Percentiles rank a stretch among this genome's conserved stretches.
phyloP scores from a whole-genome alignment of 768 basidiomycete genomes.

The Termitomyces sp. region DNA sequence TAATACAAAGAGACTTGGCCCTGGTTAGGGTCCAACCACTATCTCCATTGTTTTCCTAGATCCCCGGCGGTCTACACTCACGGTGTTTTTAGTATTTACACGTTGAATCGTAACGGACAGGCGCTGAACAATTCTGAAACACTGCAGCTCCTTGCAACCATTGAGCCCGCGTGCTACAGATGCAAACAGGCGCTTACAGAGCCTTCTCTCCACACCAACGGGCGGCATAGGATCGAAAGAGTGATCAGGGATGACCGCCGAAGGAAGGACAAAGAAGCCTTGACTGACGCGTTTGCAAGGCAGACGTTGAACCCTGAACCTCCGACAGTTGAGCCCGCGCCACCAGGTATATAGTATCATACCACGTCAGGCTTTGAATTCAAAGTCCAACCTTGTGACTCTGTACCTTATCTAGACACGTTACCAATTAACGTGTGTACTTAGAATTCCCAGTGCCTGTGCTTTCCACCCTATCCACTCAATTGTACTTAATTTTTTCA shows the following conservation, averaged over 20 bases:
- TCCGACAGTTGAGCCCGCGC: constrained; percentile 19
- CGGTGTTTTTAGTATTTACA: too few relatives aligned
- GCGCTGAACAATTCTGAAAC: constrained; percentile 83
- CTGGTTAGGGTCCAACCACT: too few relatives aligned
- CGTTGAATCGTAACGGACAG: too few relatives aligned
- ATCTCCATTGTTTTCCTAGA: too few relatives aligned
- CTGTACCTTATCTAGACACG: constrained; percentile 16
- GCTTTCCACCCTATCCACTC: background rate
- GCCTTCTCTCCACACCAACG: constrained; percentile 60
- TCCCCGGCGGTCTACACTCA: too few relatives aligned
- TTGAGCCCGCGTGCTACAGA: constrained; percentile 80
- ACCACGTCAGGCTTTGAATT: constrained; percentile 1
- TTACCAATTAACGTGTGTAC: constrained; percentile 8
- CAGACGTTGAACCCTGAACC: constrained; percentile 38
- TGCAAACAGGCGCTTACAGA: constrained; percentile 68
- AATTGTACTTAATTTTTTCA: constrained; percentile 6
- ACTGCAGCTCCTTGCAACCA: constrained; percentile 74
- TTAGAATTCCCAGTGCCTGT: constrained; percentile 8
- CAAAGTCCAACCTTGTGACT: background rate
- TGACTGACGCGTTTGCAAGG: constrained; percentile 75
- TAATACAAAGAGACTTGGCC: too few relatives aligned
- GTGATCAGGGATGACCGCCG: constrained; percentile 85
- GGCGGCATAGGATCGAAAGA: constrained; percentile 69
- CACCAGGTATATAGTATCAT: constrained; percentile 17
- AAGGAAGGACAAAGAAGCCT: constrained; percentile 77